A percentile compares a stretch with the other conserved stretches of the same genome.
Evolutionary conservation across 1,284 basidiomycete species (phyloP).

Genomic region (Cutaneotrichosporon sp.): DNA sequence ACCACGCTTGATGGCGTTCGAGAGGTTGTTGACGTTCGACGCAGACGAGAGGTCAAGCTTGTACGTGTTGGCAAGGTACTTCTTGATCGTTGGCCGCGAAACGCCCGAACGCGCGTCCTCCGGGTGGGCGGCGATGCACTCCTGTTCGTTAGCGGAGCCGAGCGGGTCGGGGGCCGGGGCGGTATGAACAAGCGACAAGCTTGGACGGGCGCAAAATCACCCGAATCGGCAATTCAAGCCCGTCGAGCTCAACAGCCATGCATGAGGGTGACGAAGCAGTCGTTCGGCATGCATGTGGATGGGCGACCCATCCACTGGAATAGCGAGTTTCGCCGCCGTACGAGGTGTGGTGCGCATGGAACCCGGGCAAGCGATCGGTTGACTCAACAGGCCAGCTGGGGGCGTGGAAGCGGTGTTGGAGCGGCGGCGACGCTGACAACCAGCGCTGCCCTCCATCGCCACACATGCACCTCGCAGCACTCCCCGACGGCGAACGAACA

Average conservation of each 20-base stretch:
- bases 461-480: background rate
- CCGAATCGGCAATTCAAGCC: conserved; percentile 36
- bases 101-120: conserved; percentile 81
- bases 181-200: background rate
- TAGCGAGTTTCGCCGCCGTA: background rate
- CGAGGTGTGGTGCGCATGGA: background rate
- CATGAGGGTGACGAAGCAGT: conserved; percentile 13
- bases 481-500: background rate
- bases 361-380: background rate
- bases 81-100: conserved; percentile 89
- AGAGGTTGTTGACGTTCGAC: conserved; percentile 75
- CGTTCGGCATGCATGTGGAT: conserved; percentile 9
- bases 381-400: conserved; percentile 1
- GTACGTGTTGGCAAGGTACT: conserved; percentile 78
- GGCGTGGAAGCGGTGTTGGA: conserved; percentile 1
- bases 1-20: conserved; percentile 75
- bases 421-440: background rate
- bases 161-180: background rate
- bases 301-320: background rate
- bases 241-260: conserved; percentile 11
- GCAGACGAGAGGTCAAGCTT: conserved; percentile 69
- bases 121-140: conserved; percentile 72
- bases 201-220: conserved; percentile 22
- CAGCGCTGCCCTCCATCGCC: background rate
- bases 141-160: conserved; percentile 49